A percentile compares a stretch with the other conserved stretches of the same genome.
phyloP scores from a whole-genome alignment of 2,329 filamentous ascomycete species.

The Arthroderma sp. region DNA sequence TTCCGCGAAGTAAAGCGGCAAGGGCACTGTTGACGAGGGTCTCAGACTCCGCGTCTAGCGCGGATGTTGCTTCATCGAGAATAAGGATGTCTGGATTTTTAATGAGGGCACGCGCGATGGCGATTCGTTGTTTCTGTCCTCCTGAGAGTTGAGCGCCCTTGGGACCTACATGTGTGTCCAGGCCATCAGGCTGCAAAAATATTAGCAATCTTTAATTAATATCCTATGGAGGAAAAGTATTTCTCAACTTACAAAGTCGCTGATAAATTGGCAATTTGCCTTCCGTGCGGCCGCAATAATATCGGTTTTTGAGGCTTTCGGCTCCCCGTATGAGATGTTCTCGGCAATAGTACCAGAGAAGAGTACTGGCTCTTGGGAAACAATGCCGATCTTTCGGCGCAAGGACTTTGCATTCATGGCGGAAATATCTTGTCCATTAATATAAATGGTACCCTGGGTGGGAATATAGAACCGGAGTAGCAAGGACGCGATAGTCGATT shows the following conservation, averaged over 20 bases:
- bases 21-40: conserved; percentile 91
- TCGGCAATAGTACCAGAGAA: conserved; percentile 65
- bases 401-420: conserved; percentile 88
- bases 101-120: conserved; percentile 84
- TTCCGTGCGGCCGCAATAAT: conserved; percentile 77
- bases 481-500: conserved; percentile 88
- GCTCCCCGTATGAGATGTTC: conserved; percentile 86
- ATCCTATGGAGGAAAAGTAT: conserved; percentile 3
- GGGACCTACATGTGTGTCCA: conserved; percentile 87
- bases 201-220: conserved; percentile 1
- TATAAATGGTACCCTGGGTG: conserved; percentile 60
- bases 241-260: conserved; percentile 57
- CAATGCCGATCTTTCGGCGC: conserved; percentile 82
- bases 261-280: conserved; percentile 93
- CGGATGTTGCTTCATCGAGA: conserved; percentile 90
- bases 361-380: conserved; percentile 88
- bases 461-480: conserved; percentile 85
- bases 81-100: conserved; percentile 96
- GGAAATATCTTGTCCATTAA: conserved; percentile 72
- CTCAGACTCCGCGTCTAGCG: conserved; percentile 90
- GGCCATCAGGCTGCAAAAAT: conserved; percentile 57
- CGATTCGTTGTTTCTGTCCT: conserved; percentile 94
- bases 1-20: conserved; percentile 63
- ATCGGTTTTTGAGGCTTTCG: conserved; percentile 61
- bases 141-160: conserved; percentile 88